phyloP scores from a whole-genome alignment of 176 grass and related monocot species.

The Aegilops umbellulata region DNA sequence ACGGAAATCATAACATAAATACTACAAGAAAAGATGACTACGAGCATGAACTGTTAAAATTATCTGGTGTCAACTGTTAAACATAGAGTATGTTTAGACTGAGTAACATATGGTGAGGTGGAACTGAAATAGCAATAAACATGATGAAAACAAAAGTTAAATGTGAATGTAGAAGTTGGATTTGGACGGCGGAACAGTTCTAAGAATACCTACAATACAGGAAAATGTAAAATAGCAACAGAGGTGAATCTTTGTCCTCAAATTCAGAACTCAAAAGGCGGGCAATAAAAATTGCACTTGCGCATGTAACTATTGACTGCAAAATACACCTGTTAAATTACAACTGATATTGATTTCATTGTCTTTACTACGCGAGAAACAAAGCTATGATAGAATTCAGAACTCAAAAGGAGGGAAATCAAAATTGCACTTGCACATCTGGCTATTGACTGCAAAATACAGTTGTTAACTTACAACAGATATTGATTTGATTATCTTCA shows the following conservation, averaged over 20 bases:
- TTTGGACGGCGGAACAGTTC: background rate
- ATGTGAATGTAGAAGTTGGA: background rate
- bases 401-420: constrained; percentile 11
- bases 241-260: background rate
- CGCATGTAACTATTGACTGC: background rate
- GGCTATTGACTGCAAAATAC: background rate
- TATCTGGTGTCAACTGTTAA: background rate
- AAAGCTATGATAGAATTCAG: constrained; percentile 50
- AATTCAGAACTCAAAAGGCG: constrained; percentile 9
- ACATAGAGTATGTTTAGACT: background rate
- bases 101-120: background rate
- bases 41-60: constrained; percentile 1
- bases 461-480: constrained; percentile 76
- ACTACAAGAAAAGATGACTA: background rate
- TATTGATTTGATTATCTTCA: constrained; percentile 89
- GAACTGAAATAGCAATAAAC: constrained; percentile 7
- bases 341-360: constrained; percentile 92
- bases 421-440: background rate
- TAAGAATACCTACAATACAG: background rate
- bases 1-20: constrained; percentile 1
- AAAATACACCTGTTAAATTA: constrained; percentile 51
- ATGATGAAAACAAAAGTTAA: background rate
- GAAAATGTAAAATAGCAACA: constrained; percentile 13
- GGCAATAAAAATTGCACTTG: constrained; percentile 13
- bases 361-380: constrained; percentile 74